Evolutionary conservation across 352 stramenopile species (phyloP).

Genomic region (Phytopythium delawarense): DNA sequence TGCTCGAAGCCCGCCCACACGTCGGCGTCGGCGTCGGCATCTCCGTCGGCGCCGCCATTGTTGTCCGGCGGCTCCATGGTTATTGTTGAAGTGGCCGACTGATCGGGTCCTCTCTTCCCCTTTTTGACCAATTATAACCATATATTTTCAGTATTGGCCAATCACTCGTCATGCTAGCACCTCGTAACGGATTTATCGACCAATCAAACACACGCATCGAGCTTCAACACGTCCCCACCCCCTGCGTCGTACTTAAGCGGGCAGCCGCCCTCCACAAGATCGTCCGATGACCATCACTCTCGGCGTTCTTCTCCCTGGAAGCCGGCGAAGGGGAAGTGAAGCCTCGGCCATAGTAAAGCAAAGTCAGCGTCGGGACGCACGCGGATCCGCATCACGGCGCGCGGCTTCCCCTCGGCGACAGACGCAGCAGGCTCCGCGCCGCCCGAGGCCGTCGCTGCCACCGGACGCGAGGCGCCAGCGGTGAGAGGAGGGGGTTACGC

Average conservation of each 20-base stretch:
- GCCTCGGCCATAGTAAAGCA: too few species aligned
- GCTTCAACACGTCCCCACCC: not conserved
- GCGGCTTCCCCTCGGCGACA: not conserved
- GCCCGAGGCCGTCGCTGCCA: not conserved
- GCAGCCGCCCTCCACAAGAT: not conserved
- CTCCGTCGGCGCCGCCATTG: not conserved
- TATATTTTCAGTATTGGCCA: not conserved
- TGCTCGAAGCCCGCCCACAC: slow-evolving; percentile 45
- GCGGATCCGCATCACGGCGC: not conserved
- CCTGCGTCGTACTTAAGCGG: not conserved
- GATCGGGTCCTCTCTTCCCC: not conserved
- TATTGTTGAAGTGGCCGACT: not conserved
- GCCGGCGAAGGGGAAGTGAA: too few species aligned
- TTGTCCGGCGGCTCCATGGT: not conserved
- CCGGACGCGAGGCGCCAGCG: not conserved
- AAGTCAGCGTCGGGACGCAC: too few species aligned
- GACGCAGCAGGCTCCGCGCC: not conserved
- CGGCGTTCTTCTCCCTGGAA: not conserved
- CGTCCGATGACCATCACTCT: not conserved
- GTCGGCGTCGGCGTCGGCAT: slow-evolving; percentile 18
- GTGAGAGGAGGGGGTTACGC: not conserved
- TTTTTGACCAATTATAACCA: not conserved
- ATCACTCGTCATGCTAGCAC: too few species aligned
- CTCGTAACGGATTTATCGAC: too few species aligned
- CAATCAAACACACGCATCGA: not conserved